Conservation (phyloP, 495 filamentous ascomycete genomes). For the Pseudevernia furfuracea region DNA sequence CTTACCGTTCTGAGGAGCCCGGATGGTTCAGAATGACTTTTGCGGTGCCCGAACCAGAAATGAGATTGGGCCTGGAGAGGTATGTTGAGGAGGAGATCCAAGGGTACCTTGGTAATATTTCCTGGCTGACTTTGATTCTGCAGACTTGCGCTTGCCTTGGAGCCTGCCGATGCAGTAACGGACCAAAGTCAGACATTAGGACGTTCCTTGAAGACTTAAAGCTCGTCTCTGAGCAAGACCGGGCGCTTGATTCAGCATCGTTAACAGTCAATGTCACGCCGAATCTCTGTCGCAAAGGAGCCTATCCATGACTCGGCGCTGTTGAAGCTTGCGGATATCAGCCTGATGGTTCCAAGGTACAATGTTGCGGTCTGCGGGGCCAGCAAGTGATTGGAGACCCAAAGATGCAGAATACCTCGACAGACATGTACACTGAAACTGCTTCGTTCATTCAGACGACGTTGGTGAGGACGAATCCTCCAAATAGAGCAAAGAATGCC, state of each 20-base stretch:
- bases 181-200: background rate
- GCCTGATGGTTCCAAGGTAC: background rate
- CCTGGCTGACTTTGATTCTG: background rate
- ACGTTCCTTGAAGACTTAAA: background rate
- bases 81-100: background rate
- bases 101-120: background rate
- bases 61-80: background rate
- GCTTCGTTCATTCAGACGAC: background rate
- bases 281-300: background rate
- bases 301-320: background rate
- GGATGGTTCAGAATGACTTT: background rate
- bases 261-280: background rate
- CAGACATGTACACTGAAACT: background rate
- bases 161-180: background rate
- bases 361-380: background rate
- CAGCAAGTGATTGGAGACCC: background rate
- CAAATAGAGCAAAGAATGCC: constrained; percentile 1
- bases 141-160: background rate
- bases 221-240: background rate
- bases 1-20: background rate
- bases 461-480: background rate
- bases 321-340: background rate
- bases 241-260: background rate
- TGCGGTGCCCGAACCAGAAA: background rate
- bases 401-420: background rate